Evolutionary conservation across 192 early-diverging fungal species (phyloP).

Genomic region (Chytriomyces sp.): DNA sequence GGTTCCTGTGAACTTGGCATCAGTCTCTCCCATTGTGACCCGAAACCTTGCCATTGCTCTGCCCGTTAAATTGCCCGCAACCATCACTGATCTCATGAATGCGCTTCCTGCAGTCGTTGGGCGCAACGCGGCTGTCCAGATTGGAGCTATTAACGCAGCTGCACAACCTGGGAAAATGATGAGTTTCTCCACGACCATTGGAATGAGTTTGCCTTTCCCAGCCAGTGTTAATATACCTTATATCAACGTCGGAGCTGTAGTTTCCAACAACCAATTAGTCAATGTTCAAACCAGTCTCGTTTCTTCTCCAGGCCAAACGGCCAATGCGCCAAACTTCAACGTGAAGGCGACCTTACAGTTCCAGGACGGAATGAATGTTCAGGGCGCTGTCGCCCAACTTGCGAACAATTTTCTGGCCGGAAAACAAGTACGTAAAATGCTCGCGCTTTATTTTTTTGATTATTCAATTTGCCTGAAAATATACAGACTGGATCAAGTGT

Average conservation of each 20-base stretch:
- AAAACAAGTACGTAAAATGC: slow-evolving; percentile 14
- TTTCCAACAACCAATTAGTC: slow-evolving; percentile 30
- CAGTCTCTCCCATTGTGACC: background rate
- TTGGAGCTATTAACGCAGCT: slow-evolving; percentile 23
- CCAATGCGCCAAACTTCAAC: slow-evolving; percentile 11
- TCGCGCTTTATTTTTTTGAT: background rate
- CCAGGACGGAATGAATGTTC: slow-evolving; percentile 31
- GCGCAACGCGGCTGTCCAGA: background rate
- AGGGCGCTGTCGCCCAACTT: slow-evolving; percentile 27
- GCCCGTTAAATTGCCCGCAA: slow-evolving; percentile 28
- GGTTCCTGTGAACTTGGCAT: background rate
- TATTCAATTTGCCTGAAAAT: background rate
- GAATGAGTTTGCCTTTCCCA: slow-evolving; percentile 29
- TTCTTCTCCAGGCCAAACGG: background rate
- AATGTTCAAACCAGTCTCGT: slow-evolving; percentile 14
- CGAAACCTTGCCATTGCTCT: background rate
- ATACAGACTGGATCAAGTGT: background rate
- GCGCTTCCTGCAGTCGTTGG: background rate
- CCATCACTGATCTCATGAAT: slow-evolving; percentile 11
- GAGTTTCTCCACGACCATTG: slow-evolving; percentile 27
- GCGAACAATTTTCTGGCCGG: slow-evolving; percentile 37
- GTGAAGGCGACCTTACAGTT: slow-evolving; percentile 33
- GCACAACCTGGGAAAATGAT: slow-evolving; percentile 38
- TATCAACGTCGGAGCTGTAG: slow-evolving; percentile 22
- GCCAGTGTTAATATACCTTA: slow-evolving; percentile 32